phyloP scores from a whole-genome alignment of 768 basidiomycete species.

The Naganishia kalamii region DNA sequence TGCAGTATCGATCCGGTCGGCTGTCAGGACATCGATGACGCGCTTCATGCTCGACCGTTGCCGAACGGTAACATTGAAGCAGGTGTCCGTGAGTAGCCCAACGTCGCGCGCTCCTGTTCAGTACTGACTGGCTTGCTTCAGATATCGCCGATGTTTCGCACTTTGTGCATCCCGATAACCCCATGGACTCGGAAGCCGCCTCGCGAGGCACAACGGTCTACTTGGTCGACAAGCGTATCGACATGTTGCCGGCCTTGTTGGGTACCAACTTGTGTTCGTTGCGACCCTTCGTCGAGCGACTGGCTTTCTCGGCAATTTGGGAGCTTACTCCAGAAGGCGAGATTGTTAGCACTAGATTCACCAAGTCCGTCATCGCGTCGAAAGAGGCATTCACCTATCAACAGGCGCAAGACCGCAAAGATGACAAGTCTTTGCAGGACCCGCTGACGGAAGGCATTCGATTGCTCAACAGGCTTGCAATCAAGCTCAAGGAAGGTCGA shows the following conservation, averaged over 20 bases:
- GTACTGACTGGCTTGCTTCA: constrained; percentile 43
- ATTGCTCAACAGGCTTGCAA: constrained; percentile 76
- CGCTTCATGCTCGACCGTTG: constrained; percentile 76
- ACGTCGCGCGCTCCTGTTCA: neutral
- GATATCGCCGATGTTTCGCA: constrained; percentile 98
- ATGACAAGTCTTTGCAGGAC: constrained; percentile 77
- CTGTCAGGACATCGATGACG: constrained; percentile 98
- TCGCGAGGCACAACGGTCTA: constrained; percentile 94
- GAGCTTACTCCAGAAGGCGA: constrained; percentile 82
- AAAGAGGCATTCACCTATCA: constrained; percentile 96
- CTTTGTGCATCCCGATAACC: constrained; percentile 84
- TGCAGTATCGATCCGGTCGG: constrained; percentile 95
- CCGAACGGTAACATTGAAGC: constrained; percentile 94
- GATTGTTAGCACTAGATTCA: constrained; percentile 82
- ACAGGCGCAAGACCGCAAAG: constrained; percentile 88
- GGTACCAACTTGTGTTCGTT: constrained; percentile 95
- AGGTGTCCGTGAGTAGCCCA: constrained; percentile 76
- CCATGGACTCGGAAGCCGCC: constrained; percentile 96
- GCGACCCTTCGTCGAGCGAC: constrained; percentile 80
- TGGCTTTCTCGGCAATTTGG: constrained; percentile 96
- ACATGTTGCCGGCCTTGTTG: constrained; percentile 89
- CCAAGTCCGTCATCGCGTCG: constrained; percentile 92
- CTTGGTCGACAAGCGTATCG: constrained; percentile 94
- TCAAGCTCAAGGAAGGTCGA: constrained; percentile 71
- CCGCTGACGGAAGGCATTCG: constrained; percentile 78